A percentile compares a stretch with the other conserved stretches of the same genome.
These are phyloP conservation scores for Cladosporium phlei DNA, from an alignment of 2,329 filamentous ascomycete species.

Conservation along the genomic window DNA sequence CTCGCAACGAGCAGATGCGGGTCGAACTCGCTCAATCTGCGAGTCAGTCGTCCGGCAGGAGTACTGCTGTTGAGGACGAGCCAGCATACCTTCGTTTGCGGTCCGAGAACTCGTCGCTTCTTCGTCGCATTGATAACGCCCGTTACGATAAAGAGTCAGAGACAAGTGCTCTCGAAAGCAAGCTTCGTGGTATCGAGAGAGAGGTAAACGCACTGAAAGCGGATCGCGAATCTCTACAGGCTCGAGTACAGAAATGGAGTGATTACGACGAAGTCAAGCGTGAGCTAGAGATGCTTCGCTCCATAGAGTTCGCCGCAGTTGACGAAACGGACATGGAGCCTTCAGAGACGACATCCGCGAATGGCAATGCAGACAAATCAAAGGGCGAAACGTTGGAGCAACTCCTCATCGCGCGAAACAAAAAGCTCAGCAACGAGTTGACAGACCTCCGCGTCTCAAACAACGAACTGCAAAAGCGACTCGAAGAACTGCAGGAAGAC, in stretches of 20 bases:
- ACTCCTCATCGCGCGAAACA: conserved; percentile 85
- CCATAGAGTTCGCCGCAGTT: conserved; percentile 91
- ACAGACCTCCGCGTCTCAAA: conserved; percentile 91
- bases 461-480: conserved; percentile 76
- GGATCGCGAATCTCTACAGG: conserved; percentile 74
- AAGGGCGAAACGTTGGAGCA: conserved; percentile 67
- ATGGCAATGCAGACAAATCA: conserved; percentile 48
- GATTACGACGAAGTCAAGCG: conserved; percentile 97
- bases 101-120: conserved; percentile 86
- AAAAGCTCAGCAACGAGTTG: conserved; percentile 90
- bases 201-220: conserved; percentile 69
- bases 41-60: conserved; percentile 53
- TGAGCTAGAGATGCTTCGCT: conserved; percentile 89
- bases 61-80: conserved; percentile 73
- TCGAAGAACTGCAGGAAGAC: conserved; percentile 78
- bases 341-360: conserved; percentile 37
- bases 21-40: conserved; percentile 86
- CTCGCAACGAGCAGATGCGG: conserved; percentile 87
- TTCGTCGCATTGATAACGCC: conserved; percentile 79
- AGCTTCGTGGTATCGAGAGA: conserved; percentile 72
- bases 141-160: conserved; percentile 79
- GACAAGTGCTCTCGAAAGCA: conserved; percentile 70
- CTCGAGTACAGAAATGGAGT: conserved; percentile 79
- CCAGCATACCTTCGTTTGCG: conserved; percentile 81
- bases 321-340: conserved; percentile 51